A percentile compares a stretch with the other conserved stretches of the same genome.
These are phyloP conservation scores for Licmophora abbreviata DNA, from an alignment of 108 stramenopile species.

Conservation along the genomic window DNA sequence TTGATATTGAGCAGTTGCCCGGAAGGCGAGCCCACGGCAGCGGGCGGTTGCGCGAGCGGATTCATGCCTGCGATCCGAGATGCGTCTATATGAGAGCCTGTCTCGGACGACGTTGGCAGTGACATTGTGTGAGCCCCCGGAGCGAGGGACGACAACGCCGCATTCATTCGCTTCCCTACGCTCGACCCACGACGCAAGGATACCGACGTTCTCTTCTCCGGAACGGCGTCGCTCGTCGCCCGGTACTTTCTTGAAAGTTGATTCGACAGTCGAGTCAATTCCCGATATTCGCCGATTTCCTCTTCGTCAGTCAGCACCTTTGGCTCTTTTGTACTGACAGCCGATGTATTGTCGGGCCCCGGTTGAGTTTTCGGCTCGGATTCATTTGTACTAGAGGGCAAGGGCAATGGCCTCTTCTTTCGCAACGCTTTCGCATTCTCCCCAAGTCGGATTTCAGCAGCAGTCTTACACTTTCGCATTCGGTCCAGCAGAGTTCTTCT, in stretches of 20 bases:
- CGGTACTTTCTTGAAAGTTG: conserved; percentile 19
- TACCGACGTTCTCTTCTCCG: conserved; percentile 28
- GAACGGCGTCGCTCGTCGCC: conserved; percentile 1
- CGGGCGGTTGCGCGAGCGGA: not conserved
- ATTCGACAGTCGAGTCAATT: conserved; percentile 18
- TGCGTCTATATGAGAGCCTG: too few relatives aligned
- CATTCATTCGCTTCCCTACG: conserved; percentile 69
- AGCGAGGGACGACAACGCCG: conserved; percentile 48
- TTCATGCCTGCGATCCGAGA: too few relatives aligned
- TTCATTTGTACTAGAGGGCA: too few relatives aligned
- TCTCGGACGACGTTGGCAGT: conserved; percentile 1
- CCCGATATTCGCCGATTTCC: conserved; percentile 24
- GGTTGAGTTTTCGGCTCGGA: not conserved
- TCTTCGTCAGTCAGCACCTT: conserved; percentile 2
- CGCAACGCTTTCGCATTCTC: not conserved
- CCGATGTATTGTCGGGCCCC: not conserved
- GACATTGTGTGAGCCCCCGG: conserved; percentile 11
- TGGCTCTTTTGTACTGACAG: not conserved
- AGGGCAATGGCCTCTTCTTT: not conserved
- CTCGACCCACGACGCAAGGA: conserved; percentile 50
- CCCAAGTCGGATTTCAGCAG: conserved; percentile 21
- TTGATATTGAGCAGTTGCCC: not conserved
- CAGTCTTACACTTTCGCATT: conserved; percentile 16
- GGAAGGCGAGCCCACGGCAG: not conserved
- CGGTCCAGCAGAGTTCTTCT: conserved; percentile 22